Percentiles rank a stretch among this genome's conserved stretches.
These are phyloP conservation scores for Psidium friedrichsthalianum DNA, from an alignment of 345 rosid genomes.

Conservation along the genomic window DNA sequence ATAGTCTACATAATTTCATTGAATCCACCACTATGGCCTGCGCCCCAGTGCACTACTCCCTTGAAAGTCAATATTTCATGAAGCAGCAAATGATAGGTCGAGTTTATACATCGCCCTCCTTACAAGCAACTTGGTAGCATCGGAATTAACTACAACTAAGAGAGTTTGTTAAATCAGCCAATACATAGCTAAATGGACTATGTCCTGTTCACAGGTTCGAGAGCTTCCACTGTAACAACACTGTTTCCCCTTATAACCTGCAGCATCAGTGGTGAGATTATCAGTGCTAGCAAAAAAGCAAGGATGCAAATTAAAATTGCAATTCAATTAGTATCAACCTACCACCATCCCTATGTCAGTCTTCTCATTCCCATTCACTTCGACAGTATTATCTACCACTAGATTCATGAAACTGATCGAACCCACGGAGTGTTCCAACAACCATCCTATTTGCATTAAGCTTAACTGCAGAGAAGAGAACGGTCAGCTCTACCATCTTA, in stretches of 20 bases:
- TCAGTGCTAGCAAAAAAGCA: not conserved
- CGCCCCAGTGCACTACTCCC: not conserved
- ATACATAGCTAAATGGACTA: not conserved
- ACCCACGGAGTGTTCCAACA: constrained; percentile 9
- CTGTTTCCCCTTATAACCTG: constrained; percentile 14
- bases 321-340: not conserved
- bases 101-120: not conserved
- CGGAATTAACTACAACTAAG: not conserved
- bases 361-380: constrained; percentile 10
- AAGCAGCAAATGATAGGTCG: not conserved
- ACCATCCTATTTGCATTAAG: constrained; percentile 8
- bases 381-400: constrained; percentile 10
- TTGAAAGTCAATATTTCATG: not conserved
- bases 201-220: constrained; percentile 1
- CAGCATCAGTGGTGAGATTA: not conserved
- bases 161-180: not conserved
- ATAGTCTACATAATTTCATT: not conserved
- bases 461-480: not conserved
- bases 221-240: constrained; percentile 8
- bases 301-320: not conserved
- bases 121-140: not conserved
- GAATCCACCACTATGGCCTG: not conserved
- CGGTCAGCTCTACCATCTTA: not conserved
- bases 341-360: constrained; percentile 12
- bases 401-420: constrained; percentile 15